Base-by-base conservation (phyloP, 805 yeast species). In the Teunomyces cretensis region DNA sequence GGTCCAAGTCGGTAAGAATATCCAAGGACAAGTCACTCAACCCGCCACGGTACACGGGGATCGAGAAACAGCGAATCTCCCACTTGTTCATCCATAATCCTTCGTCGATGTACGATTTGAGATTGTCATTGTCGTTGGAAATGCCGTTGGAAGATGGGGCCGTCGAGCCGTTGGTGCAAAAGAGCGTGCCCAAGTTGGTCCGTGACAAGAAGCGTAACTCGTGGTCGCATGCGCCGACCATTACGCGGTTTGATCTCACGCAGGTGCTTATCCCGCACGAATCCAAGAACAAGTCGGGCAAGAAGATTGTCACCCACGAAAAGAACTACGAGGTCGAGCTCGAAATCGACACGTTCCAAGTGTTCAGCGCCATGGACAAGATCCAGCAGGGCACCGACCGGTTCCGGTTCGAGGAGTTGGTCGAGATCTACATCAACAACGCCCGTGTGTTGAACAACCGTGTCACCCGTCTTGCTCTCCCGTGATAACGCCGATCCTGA, bases 101-200 rank as follows among this genome's bases (percentile, higher is more conserved):
- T 3, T 84, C 86, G 51, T 80, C 86, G 27, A 74, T 82, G 64
- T 84, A 83, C 59, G 97, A 90, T 65, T 72, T 84, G 53, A 76
- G 96, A 54, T 68, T 90, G 30, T 83, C 95, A 5, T 67, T 91
- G 51, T 80, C 88, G 31, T 64, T 86, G 24, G 97, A 90, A 79
- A 61, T 83, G 47, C 96, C 96, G 0, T 78, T 79, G 17, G 75
- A 78, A 28, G 81, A 76, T 67, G 65, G 80, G 60, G 64, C 83
- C 68, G 54, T 84, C 60, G 78, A 75, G 66, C 75, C 71, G 57
- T 56, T 65, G 13, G 51, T 79, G 64, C 72, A 72, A 59, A 68
- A 76, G 56, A 70, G 76, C 58, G 68, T 75, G 46, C 84, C 86
- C 6, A 70, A 75, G 17, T 58, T 77, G 47, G 78, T 79, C 35